A percentile compares a stretch with the other conserved stretches of the same genome.
Evolutionary conservation across 2,329 filamentous ascomycete genomes (phyloP).

Genomic region (Penicillium sclerotiorum): DNA sequence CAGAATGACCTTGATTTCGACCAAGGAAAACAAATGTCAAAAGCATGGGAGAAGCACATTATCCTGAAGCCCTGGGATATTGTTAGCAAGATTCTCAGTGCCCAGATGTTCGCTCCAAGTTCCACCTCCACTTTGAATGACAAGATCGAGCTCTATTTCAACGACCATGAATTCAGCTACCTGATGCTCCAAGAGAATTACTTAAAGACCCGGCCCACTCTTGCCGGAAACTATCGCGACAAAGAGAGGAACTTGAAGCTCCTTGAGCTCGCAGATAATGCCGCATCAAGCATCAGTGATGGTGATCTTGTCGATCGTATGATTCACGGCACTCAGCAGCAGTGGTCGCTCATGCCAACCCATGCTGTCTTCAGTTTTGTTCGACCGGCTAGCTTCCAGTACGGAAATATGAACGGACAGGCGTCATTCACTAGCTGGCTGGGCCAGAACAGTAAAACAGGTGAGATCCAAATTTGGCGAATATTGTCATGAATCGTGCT

Average conservation of each 20-base stretch:
- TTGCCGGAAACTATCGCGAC: conserved; percentile 62
- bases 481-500: background rate
- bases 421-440: conserved; percentile 89
- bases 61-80: conserved; percentile 99
- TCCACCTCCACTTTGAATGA: conserved; percentile 91
- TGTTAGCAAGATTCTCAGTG: conserved; percentile 84
- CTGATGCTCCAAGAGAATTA: conserved; percentile 99
- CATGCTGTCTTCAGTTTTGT: conserved; percentile 97
- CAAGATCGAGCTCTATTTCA: conserved; percentile 98
- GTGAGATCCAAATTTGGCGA: conserved; percentile 49
- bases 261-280: conserved; percentile 83
- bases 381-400: conserved; percentile 81
- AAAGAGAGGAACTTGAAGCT: conserved; percentile 75
- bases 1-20: conserved; percentile 78
- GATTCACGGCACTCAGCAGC: conserved; percentile 97
- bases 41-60: conserved; percentile 97
- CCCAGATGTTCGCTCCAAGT: conserved; percentile 79
- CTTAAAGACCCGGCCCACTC: conserved; percentile 75
- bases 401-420: conserved; percentile 71
- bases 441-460: conserved; percentile 87
- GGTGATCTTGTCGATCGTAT: conserved; percentile 94
- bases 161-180: conserved; percentile 96
- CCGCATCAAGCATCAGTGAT: conserved; percentile 94
- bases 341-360: conserved; percentile 97
- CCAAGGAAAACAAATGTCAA: conserved; percentile 89